phyloP scores from a whole-genome alignment of 1,284 basidiomycete genomes.

The Naganishia albida region DNA sequence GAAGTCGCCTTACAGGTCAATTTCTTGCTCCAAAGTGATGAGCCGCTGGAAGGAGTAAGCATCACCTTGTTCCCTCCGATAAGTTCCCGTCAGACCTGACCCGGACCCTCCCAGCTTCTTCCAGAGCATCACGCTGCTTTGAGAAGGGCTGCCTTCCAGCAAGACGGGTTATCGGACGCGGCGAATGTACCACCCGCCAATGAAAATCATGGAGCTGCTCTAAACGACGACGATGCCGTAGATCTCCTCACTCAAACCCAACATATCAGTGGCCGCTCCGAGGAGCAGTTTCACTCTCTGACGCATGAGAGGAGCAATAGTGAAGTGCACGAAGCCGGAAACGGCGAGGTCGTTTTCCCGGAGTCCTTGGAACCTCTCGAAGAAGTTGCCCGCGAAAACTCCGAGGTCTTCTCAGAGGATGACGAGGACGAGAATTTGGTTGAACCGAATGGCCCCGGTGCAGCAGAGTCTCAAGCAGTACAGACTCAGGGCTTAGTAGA shows the following conservation, averaged over 20 bases:
- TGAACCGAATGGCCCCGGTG: neutral
- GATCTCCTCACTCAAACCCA: slow-evolving; percentile 20
- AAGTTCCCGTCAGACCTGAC: too few species aligned
- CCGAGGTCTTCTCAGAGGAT: neutral
- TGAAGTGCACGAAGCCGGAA: neutral
- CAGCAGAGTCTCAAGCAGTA: neutral
- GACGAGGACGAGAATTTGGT: neutral
- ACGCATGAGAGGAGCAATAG: neutral
- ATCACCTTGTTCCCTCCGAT: too few species aligned
- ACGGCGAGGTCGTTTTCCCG: slow-evolving; percentile 1
- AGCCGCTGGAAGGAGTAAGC: slow-evolving; percentile 23
- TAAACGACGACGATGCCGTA: slow-evolving; percentile 17
- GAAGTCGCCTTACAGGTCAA: slow-evolving; percentile 10
- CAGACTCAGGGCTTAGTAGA: slow-evolving; percentile 1
- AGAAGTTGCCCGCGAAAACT: neutral
- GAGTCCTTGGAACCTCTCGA: slow-evolving; percentile 10
- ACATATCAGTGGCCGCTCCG: slow-evolving; percentile 21
- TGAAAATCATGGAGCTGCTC: neutral
- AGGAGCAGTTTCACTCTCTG: neutral
- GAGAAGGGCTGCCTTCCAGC: neutral
- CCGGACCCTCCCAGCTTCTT: neutral
- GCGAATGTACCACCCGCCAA: too few species aligned
- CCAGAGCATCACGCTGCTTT: slow-evolving; percentile 15
- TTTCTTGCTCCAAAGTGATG: neutral
- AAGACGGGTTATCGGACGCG: too few species aligned